Evolutionary conservation across 495 filamentous ascomycete genomes (phyloP).

Genomic region (Penicillium antarcticum): DNA sequence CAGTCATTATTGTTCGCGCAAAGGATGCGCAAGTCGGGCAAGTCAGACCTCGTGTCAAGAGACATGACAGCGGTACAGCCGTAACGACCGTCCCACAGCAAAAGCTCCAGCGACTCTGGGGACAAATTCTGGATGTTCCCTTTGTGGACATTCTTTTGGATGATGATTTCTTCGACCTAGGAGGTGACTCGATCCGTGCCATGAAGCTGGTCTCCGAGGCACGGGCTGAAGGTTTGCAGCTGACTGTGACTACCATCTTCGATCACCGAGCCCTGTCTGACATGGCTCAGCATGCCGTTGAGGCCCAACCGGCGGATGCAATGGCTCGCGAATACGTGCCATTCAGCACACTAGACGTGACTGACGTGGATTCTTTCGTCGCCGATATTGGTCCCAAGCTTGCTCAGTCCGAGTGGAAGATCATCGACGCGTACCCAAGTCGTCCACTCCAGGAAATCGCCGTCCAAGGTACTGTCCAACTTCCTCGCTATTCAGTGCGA

Average conservation of each 20-base stretch:
- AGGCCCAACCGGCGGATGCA: neutral
- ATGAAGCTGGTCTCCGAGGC: constrained; percentile 4
- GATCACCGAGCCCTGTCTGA: neutral
- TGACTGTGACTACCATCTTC: neutral
- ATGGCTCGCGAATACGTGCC: neutral
- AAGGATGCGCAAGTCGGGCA: neutral
- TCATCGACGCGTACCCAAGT: constrained; percentile 6
- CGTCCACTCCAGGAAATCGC: constrained; percentile 36
- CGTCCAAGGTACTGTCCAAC: constrained; percentile 42
- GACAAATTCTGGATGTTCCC: neutral
- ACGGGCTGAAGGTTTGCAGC: neutral
- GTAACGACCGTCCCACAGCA: neutral
- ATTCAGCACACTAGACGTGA: neutral
- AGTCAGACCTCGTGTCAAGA: neutral
- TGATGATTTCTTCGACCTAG: neutral
- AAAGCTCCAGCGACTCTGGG: neutral
- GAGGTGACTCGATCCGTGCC: constrained; percentile 1
- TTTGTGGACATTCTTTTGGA: neutral
- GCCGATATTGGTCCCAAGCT: neutral
- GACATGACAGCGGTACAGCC: neutral
- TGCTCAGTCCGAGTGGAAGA: constrained; percentile 1
- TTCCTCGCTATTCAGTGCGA: constrained; percentile 24
- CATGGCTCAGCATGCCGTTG: neutral
- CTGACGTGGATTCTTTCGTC: neutral
- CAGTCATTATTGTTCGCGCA: neutral